Evolutionary conservation across 768 basidiomycete species (phyloP).

Genomic region (Glaciozyma antarctica): DNA sequence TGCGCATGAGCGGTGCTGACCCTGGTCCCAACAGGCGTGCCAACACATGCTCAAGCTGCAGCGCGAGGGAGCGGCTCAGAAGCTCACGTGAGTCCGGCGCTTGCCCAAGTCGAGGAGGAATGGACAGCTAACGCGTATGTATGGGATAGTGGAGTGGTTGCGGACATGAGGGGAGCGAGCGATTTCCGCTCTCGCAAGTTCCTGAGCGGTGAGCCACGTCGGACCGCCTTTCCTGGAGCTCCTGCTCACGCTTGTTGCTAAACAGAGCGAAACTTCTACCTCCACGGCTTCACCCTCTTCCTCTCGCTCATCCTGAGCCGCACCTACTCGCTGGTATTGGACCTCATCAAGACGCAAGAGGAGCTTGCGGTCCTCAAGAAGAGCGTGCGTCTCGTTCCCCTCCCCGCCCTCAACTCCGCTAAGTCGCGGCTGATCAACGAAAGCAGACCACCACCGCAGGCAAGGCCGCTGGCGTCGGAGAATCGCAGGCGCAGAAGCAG

Average conservation of each 20-base stretch:
- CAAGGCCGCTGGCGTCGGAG: background rate
- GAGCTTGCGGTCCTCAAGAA: constrained; percentile 75
- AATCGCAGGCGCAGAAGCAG: background rate
- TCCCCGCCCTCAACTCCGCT: background rate
- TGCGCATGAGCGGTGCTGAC: background rate
- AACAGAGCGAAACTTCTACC: constrained; percentile 70
- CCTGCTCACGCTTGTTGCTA: constrained; percentile 18
- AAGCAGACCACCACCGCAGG: too few relatives aligned
- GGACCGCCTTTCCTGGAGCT: background rate
- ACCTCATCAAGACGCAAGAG: constrained; percentile 82
- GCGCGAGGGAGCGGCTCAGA: constrained; percentile 17
- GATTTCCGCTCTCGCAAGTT: constrained; percentile 85
- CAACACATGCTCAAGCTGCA: constrained; percentile 50
- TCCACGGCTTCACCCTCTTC: constrained; percentile 70
- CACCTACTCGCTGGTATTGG: constrained; percentile 82
- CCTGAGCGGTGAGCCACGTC: constrained; percentile 51
- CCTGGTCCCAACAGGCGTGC: background rate
- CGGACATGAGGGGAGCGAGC: constrained; percentile 69
- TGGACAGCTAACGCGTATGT: constrained; percentile 30
- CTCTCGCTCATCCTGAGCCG: constrained; percentile 88
- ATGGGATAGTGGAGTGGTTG: constrained; percentile 32
- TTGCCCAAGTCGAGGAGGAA: constrained; percentile 46
- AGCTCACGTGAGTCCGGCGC: background rate
- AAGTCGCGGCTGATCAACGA: too few relatives aligned
- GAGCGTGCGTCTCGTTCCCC: constrained; percentile 36